Base-by-base conservation (phyloP, 768 basidiomycete species). In the Astraeus odoratus region DNA sequence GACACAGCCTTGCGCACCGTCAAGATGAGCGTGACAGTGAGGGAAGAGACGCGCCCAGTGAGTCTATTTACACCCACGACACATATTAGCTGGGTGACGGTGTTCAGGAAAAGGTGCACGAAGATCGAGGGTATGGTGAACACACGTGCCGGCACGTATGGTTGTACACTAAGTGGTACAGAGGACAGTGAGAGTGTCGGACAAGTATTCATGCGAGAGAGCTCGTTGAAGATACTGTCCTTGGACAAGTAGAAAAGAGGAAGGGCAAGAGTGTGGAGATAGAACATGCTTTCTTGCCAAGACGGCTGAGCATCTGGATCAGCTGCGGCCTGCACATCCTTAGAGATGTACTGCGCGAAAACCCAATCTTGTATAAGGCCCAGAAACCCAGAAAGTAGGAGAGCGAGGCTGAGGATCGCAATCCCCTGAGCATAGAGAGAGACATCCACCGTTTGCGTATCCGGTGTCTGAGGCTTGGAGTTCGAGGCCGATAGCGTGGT, bases 221-320 rank as follows among this genome's bases (percentile, higher is more conserved):
- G 41, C 22, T 58, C 58, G 13, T 55, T 46, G 7, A 55, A 34
- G 46, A 91, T 68, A 55, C 76, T 77, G 16, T 67, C 54, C 1
- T 78, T 67, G 30, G 86, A 67, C 45, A 78, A 77, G 47, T 74
- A 48, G 67, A 92, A 91, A 71, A 90, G 73, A 5, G 87, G 89
- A 10, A 92, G 71, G 10, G 81, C 77, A 43, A 91, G 76, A 56
- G 83, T 78, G 63, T 92, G 89, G 18, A 88, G 73, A 67, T 92
- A 97, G 68, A 95, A 97, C 77, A 97, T 80, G 40, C 80, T 83
- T 65, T 96, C 93, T 57, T 85, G 79, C 93, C 93, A 96, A 35
- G 77, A 61, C 0, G 63, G 53, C 34, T 53, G 52, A n/a, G 47
- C 33, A n/a, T 31, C 27, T 1, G 53, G 51, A 42, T 53, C 44